Base-by-base conservation (phyloP, 345 rosid species). In the Psidium friedrichsthalianum region DNA sequence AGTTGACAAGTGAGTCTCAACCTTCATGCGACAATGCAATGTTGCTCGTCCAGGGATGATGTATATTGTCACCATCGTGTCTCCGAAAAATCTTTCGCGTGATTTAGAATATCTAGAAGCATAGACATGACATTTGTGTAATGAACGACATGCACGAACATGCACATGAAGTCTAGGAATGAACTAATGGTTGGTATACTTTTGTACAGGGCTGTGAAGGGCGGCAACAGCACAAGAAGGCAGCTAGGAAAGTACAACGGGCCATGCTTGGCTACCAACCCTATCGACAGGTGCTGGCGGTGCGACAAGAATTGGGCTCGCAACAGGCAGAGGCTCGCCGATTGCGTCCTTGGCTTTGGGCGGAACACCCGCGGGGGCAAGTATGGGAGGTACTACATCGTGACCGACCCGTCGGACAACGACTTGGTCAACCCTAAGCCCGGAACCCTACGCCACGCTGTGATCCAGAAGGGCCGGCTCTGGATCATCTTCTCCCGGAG, bases 261-360 rank as follows among this genome's bases (percentile, higher is more conserved):
- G 9, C 90, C 91, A 21, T 96, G 99, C 89, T 11, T 57, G 57
- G 97, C 96, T 53, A 89, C 93, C 47, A 96, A 96, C 90, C 99
- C 99, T 0, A 95, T 96, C 11, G 98, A 96, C 86, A 86, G 91
- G 83, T 95, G 99, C 82, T 96, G 97, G 98, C 91, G 99, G 74
- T 96, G 99, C 85, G 88, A 92, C 84, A 54, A 87, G 5, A 87
- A 93, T 18, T 96, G 99, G 98, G 92, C 89, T 6, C 61, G 80
- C 13, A 87, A 94, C 83, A 91, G 98, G 58, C 87, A 91, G 89
- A 92, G 36, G 85, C 90, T 96, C 2, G 94, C 90, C 6, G 87
- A 86, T 1, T 95, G 98, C 5, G 95, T 61, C 42, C 92, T 92
- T 0, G 99, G 99, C 5, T 96, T 96, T 25, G 99, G 94, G 40